Conservation (phyloP, 2,329 filamentous ascomycete species). For the Exophiala spinifera region DNA sequence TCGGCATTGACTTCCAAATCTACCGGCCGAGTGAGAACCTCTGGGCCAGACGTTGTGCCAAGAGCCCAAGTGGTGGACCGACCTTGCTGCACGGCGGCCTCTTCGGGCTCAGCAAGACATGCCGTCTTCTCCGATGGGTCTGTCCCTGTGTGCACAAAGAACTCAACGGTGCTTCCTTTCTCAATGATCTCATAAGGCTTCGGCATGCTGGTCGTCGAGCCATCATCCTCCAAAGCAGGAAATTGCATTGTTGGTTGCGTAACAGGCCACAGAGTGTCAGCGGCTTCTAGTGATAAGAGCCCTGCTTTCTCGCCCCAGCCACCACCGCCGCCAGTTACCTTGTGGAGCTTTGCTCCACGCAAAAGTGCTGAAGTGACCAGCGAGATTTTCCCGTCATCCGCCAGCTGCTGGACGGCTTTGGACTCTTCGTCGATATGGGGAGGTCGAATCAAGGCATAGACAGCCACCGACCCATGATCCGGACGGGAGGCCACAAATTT, state of each 20-base stretch:
- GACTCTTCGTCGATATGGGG: neutral
- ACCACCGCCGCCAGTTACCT: constrained; percentile 30
- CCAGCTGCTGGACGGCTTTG: neutral
- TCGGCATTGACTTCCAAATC: neutral
- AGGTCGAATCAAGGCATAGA: constrained; percentile 23
- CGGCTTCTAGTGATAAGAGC: constrained; percentile 28
- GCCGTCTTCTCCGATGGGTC: neutral
- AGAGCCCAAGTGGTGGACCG: neutral
- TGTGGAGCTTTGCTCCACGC: constrained; percentile 19
- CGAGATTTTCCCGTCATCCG: neutral
- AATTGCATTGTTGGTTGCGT: constrained; percentile 5
- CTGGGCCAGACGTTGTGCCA: constrained; percentile 3
- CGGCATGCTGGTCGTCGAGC: neutral
- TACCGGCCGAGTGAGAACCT: neutral
- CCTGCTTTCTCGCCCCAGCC: constrained; percentile 30
- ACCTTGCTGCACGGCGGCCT: neutral
- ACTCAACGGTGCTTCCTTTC: constrained; percentile 17
- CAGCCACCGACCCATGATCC: constrained; percentile 11
- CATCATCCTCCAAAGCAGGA: constrained; percentile 11
- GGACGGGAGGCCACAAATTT: constrained; percentile 10
- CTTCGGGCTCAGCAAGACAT: neutral
- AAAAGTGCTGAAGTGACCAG: constrained; percentile 2
- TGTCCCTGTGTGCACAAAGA: constrained; percentile 8
- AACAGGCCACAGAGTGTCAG: constrained; percentile 11
- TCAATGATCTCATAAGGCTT: constrained; percentile 12